These are phyloP conservation scores for Trypanosoma brucei DNA, from an alignment of 208 protist genomes.

Conservation along the genomic window DNA sequence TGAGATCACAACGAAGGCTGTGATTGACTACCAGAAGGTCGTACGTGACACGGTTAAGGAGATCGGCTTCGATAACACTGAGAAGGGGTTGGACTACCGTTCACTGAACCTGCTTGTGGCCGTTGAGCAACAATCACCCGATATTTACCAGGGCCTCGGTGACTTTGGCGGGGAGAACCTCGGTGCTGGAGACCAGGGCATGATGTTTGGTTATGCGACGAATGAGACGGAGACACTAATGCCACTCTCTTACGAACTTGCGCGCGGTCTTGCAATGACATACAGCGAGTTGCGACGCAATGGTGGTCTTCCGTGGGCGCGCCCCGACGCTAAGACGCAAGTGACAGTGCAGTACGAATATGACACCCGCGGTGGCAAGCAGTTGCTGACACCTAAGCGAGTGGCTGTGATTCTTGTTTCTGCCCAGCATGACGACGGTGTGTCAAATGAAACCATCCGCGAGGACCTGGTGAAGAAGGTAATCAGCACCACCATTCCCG, in stretches of 20 bases:
- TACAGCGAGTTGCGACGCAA: conserved; percentile 7
- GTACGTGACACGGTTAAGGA: conserved; percentile 92
- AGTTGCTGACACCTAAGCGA: conserved; percentile 3
- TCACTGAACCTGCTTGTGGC: conserved; percentile 5
- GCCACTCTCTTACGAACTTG: conserved; percentile 4
- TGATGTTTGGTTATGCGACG: conserved; percentile 9
- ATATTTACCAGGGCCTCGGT: conserved; percentile 5
- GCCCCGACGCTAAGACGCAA: conserved; percentile 93
- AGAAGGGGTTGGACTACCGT: conserved; percentile 7
- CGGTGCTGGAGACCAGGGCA: conserved; percentile 5
- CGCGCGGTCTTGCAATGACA: conserved; percentile 1
- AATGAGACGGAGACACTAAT: conserved; percentile 8
- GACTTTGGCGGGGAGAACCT: conserved; percentile 5
- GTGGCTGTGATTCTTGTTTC: conserved; percentile 3
- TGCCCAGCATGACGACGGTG: conserved; percentile 1
- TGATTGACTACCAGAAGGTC: conserved; percentile 92
- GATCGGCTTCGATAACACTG: conserved; percentile 3
- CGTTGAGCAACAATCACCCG: conserved; percentile 5
- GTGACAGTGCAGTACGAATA: conserved; percentile 98
- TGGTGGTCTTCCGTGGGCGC: conserved; percentile 1
- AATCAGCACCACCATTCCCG: neutral
- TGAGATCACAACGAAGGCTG: conserved; percentile 71
- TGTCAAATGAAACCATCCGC: conserved; percentile 7
- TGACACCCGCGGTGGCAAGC: conserved; percentile 97
- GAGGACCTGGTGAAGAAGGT: conserved; percentile 3